Evolutionary conservation across 306 rosid species (phyloP).

Genomic region (Gillenia trifoliata): DNA sequence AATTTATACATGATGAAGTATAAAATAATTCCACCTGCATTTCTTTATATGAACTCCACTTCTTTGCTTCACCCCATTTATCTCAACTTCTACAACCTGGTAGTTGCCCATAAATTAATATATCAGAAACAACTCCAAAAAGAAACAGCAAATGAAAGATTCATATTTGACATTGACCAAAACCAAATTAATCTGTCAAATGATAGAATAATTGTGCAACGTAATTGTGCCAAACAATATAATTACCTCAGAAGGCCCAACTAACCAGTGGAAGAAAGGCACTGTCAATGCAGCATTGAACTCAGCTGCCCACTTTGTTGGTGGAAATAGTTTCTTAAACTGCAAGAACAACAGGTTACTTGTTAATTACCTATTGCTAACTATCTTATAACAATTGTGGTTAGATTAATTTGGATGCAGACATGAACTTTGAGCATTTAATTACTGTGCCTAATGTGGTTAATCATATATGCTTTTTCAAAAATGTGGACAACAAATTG

Average conservation of each 20-base stretch:
- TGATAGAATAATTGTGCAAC: neutral
- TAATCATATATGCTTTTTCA: neutral
- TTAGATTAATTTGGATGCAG: neutral
- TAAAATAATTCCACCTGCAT: conserved; percentile 57
- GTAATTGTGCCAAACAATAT: neutral
- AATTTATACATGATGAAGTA: conserved; percentile 10
- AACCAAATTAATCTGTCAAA: neutral
- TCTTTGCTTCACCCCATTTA: conserved; percentile 76
- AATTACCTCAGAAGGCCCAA: conserved; percentile 88
- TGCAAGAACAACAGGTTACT: conserved; percentile 27
- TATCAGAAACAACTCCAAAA: conserved; percentile 16
- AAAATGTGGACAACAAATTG: neutral
- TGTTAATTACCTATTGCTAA: neutral
- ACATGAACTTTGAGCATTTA: neutral
- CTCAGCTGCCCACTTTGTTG: conserved; percentile 95
- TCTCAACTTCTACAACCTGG: conserved; percentile 88
- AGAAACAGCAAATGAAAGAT: neutral
- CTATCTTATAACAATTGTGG: neutral
- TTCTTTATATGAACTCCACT: conserved; percentile 93
- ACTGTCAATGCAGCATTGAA: conserved; percentile 92
- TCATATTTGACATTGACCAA: neutral
- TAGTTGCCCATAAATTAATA: neutral
- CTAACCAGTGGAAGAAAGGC: conserved; percentile 93
- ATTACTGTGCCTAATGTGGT: neutral
- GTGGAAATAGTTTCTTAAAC: conserved; percentile 92